Percentiles rank a stretch among this genome's conserved stretches.
phyloP scores from a whole-genome alignment of 768 basidiomycete genomes.

The Leucogyrophana mollusca region DNA sequence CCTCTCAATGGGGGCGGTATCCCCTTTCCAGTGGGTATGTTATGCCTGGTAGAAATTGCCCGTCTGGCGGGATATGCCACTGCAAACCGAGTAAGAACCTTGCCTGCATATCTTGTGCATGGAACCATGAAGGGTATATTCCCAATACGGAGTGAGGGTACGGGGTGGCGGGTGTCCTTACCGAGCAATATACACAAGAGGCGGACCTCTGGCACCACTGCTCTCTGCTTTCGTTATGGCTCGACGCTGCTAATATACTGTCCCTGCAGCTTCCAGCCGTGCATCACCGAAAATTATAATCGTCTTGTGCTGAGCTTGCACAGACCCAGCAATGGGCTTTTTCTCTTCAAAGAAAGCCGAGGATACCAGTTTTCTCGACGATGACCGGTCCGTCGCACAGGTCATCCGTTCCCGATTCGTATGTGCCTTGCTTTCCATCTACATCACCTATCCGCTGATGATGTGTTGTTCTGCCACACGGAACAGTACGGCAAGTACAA shows the following conservation, averaged over 20 bases:
- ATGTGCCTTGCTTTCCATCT: constrained; percentile 29
- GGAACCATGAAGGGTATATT: no score
- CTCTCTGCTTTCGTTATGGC: no score
- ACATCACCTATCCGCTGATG: constrained; percentile 8
- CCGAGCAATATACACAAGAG: no score
- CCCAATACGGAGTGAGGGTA: no score
- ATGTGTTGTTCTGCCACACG: neutral
- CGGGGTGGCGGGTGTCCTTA: no score
- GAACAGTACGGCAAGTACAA: constrained; percentile 55
- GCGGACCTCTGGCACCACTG: no score
- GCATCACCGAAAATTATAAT: no score
- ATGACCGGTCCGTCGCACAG: constrained; percentile 49
- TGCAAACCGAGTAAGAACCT: no score
- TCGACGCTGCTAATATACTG: no score
- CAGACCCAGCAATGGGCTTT: constrained; percentile 25
- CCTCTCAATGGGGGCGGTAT: constrained; percentile 80
- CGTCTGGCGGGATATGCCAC: neutral
- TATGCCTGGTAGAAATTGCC: neutral
- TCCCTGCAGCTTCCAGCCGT: no score
- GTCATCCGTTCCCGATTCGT: constrained; percentile 65
- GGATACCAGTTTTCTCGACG: constrained; percentile 15
- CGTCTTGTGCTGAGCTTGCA: no score
- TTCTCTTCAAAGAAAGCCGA: constrained; percentile 24
- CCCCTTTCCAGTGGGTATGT: constrained; percentile 27
- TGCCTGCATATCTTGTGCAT: no score